Percentiles rank a stretch among this genome's conserved stretches.
Conservation (phyloP, 495 filamentous ascomycete genomes). For the Xylaria curta region DNA sequence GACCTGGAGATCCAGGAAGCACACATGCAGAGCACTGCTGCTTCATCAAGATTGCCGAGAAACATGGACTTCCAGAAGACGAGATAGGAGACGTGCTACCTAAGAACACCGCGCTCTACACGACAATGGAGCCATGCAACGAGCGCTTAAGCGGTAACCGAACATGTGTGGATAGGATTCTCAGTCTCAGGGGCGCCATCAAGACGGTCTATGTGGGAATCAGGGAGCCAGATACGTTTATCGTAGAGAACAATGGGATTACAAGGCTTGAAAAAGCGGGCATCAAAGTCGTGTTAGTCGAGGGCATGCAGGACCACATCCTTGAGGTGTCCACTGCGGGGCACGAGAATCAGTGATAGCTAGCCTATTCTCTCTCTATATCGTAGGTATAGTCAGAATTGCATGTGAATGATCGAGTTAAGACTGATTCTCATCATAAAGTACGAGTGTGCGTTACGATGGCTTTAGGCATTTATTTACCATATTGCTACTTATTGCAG, state of each 20-base stretch:
- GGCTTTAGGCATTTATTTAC: too few species aligned
- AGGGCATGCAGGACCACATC: slow-evolving; percentile 73
- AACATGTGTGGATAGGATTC: slow-evolving; percentile 75
- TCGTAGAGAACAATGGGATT: slow-evolving; percentile 72
- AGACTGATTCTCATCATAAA: too few species aligned
- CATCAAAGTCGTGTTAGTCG: slow-evolving; percentile 64
- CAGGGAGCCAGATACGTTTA: slow-evolving; percentile 78
- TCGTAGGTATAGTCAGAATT: too few species aligned
- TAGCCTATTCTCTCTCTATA: too few species aligned
- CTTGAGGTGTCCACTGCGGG: slow-evolving; percentile 68
- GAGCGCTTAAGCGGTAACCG: slow-evolving; percentile 71
- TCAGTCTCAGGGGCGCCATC: slow-evolving; percentile 60
- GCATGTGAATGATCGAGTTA: too few species aligned
- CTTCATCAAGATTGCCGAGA: slow-evolving; percentile 54
- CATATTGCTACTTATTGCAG: too few species aligned
- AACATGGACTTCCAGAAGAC: slow-evolving; percentile 47
- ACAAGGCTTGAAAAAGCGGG: slow-evolving; percentile 66
- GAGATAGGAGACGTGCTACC: slow-evolving; percentile 48
- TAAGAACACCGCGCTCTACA: slow-evolving; percentile 67
- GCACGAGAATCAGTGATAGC: slow-evolving; percentile 24
- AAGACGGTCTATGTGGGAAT: slow-evolving; percentile 78
- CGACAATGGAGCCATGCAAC: slow-evolving; percentile 86
- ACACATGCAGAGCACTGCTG: slow-evolving; percentile 57
- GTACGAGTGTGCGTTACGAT: too few species aligned
- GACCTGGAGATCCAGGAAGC: slow-evolving; percentile 46